Evolutionary conservation across 352 stramenopile genomes (phyloP), one percentile per base, ranked within the genome.

Genomic region (Phytophthora brassicae): DNA sequence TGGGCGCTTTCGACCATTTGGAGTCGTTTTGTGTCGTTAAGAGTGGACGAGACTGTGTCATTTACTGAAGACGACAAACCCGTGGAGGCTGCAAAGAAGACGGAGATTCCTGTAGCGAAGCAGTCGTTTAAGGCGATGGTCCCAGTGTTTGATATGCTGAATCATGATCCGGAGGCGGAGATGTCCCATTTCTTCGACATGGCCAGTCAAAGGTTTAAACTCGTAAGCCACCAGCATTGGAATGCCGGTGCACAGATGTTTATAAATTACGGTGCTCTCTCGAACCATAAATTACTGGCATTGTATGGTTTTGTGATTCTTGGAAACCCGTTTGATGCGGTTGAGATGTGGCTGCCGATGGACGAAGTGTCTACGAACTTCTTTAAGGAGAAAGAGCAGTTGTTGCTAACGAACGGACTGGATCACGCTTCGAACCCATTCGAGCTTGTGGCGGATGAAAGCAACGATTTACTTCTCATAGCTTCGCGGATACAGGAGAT

Each of bases 1-100:
- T 94, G 85, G 85, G 85, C 83, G 24, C 52, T 94, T n/a, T 92
- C 85, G 13, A 92, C 83, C 33, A 89, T 94, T 66, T 94, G 85
- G 85, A 94, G 85, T 59, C 85, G 85, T 38, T 92, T 92, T 26
- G 85, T 94, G 35, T 91, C 85, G 29, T 42, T 94, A 29, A 52
- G 65, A 4, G 52, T 89, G n/a, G 56, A 73, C 33, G 56, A 68
- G 17, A 45, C 51, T n/a, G 35, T 42, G 35, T 20, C 46, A 19
- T 5, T 13, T 29, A 44, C 47, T 7, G 56, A 70, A 14, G 54
- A 70, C 19, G 35, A 65, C 19, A 63, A 48, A 54, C 12, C 41
- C 12, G 42, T 44, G 17, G 57, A 65, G 39, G 44, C 14, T 8
- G 23, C 23, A 13, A 56, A 24, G 20, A 53, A 51, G 11, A 44